Conservation (phyloP, 192 early-diverging fungal species). For the Podila verticillata region DNA sequence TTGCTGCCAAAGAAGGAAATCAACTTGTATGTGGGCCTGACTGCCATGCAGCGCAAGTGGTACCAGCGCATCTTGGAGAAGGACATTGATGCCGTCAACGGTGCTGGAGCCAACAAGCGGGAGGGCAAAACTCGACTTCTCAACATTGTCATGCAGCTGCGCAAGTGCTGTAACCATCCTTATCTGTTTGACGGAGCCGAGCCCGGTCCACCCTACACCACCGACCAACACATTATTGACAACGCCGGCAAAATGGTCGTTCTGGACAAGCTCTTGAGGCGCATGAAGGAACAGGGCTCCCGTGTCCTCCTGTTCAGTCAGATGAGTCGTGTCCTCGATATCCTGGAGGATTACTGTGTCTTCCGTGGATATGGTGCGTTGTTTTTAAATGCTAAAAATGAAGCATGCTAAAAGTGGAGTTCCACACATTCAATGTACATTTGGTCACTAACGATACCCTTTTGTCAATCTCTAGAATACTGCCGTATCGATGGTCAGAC, state of each 20-base stretch:
- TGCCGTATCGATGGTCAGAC: constrained; percentile 98
- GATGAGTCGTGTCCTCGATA: constrained; percentile 98
- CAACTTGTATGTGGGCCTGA: constrained; percentile 93
- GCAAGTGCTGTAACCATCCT: constrained; percentile 97
- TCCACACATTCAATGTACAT: background rate
- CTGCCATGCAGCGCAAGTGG: constrained; percentile 95
- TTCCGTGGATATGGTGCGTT: constrained; percentile 81
- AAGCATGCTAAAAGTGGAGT: no score
- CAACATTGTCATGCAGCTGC: constrained; percentile 96
- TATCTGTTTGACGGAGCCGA: constrained; percentile 93
- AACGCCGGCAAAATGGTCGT: constrained; percentile 95
- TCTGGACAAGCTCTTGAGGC: constrained; percentile 87
- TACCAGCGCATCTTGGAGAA: constrained; percentile 96
- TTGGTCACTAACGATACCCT: background rate
- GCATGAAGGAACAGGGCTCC: constrained; percentile 88
- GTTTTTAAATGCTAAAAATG: background rate
- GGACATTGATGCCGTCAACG: constrained; percentile 98
- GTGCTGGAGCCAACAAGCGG: constrained; percentile 73
- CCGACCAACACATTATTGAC: constrained; percentile 93
- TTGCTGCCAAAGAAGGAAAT: constrained; percentile 94
- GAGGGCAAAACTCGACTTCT: constrained; percentile 91
- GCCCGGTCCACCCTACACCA: constrained; percentile 95
- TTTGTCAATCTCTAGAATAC: constrained; percentile 65
- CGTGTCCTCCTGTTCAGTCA: constrained; percentile 97
- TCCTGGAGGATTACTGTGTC: constrained; percentile 96